Evolutionary conservation across 2,329 filamentous ascomycete genomes (phyloP).

Genomic region (Apiospora rasikravindrae): DNA sequence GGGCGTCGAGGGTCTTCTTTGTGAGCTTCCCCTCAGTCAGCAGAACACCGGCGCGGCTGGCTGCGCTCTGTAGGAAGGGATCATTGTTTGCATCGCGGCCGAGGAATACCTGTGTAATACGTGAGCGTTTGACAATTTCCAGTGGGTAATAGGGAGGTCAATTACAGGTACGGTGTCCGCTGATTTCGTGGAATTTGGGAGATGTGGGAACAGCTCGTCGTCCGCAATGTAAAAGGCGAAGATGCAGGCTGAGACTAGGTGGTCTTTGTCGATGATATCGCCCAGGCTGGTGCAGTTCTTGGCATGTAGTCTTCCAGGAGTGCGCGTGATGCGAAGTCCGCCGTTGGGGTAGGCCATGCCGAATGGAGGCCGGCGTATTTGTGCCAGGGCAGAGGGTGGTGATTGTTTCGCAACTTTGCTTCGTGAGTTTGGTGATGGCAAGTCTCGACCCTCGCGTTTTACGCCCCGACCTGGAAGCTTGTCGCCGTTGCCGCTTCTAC

Average conservation of each 20-base stretch:
- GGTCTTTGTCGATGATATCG: constrained; percentile 31
- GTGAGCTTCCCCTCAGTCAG: background rate
- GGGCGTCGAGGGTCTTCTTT: constrained; percentile 22
- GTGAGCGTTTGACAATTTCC: background rate
- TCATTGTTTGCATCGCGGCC: constrained; percentile 21
- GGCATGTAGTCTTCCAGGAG: constrained; percentile 27
- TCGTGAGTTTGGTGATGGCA: background rate
- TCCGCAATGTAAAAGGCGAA: constrained; percentile 33
- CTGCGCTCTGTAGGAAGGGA: constrained; percentile 24
- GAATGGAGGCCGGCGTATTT: background rate
- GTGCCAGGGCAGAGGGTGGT: too few species aligned
- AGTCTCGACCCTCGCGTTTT: background rate
- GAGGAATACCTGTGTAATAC: background rate
- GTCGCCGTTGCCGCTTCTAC: too few species aligned
- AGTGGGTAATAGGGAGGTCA: background rate
- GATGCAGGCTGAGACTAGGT: constrained; percentile 32
- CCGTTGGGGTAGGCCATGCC: constrained; percentile 30
- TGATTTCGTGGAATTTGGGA: constrained; percentile 25
- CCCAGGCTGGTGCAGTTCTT: constrained; percentile 33
- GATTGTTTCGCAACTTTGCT: background rate
- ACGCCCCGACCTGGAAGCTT: background rate
- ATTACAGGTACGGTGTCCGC: background rate
- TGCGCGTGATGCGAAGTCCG: constrained; percentile 35
- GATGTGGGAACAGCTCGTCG: constrained; percentile 29
- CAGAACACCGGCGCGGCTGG: background rate